A percentile compares a stretch with the other conserved stretches of the same genome.
Conservation (phyloP, 2,329 filamentous ascomycete species). For the Leptographium wingfieldii region DNA sequence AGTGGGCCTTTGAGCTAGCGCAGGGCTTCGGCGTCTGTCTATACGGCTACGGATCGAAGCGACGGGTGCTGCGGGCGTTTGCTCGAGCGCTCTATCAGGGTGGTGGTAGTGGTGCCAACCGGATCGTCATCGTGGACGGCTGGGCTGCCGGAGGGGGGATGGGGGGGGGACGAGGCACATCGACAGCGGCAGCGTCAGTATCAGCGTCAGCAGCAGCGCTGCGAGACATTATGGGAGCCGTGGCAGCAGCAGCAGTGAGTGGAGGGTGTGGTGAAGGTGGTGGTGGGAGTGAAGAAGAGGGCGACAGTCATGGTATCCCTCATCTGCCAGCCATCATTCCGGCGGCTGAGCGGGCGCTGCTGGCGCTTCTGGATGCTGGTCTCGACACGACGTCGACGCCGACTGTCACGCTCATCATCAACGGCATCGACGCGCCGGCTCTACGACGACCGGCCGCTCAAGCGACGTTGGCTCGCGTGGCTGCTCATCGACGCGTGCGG, state of each 20-base stretch:
- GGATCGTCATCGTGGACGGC: constrained; percentile 77
- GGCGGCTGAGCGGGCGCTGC: constrained; percentile 55
- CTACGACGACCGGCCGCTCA: constrained; percentile 62
- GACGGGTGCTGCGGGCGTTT: constrained; percentile 60
- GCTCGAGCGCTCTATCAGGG: constrained; percentile 53
- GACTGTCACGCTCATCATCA: constrained; percentile 58
- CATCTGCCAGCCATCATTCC: constrained; percentile 45
- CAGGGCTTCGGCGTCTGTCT: constrained; percentile 82
- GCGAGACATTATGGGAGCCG: constrained; percentile 55
- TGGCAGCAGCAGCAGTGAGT: constrained; percentile 46
- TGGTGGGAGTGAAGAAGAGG: background rate
- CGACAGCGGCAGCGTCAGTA: background rate
- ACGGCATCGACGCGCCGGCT: constrained; percentile 72
- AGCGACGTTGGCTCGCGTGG: constrained; percentile 61
- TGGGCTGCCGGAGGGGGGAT: constrained; percentile 38
- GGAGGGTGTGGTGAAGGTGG: background rate
- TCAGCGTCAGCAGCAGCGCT: constrained; percentile 32
- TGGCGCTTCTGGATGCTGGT: constrained; percentile 40
- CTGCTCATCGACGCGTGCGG: constrained; percentile 57
- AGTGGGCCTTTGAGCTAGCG: constrained; percentile 84
- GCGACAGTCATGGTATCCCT: background rate
- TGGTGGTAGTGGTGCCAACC: constrained; percentile 20
- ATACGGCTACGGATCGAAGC: constrained; percentile 88
- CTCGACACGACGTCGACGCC: constrained; percentile 15
- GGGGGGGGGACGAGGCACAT: background rate